Conservation (phyloP, 129 eudicot species). For the Oenanthe sinensis region DNA sequence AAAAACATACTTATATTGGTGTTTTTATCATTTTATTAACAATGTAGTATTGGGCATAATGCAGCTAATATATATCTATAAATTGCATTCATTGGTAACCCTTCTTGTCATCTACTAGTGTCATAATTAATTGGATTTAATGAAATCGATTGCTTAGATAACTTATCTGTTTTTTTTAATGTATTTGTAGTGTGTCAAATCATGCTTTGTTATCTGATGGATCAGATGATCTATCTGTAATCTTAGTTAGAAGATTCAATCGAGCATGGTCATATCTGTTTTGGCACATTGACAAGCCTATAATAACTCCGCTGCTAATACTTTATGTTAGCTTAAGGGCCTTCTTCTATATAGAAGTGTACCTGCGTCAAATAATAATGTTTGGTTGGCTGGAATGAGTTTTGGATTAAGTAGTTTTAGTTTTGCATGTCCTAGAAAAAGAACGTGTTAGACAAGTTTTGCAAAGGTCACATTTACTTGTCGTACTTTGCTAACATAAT, state of each 20-base stretch:
- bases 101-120: background rate
- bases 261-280: background rate
- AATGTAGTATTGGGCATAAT: background rate
- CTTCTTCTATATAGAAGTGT: background rate
- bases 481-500: background rate
- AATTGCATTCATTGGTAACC: background rate
- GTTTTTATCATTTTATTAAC: background rate
- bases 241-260: background rate
- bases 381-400: background rate
- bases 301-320: background rate
- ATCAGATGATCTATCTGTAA: background rate
- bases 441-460: background rate
- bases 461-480: background rate
- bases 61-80: background rate
- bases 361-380: background rate
- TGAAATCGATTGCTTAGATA: background rate
- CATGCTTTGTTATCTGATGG: background rate
- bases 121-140: background rate
- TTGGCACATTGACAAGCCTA: background rate
- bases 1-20: background rate
- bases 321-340: background rate
- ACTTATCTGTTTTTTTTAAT: background rate
- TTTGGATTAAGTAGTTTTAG: background rate
- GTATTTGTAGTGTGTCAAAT: background rate
- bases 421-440: background rate